Percentiles rank a stretch among this genome's conserved stretches.
phyloP scores from a whole-genome alignment of 73 alveolate genomes.

The Tetrahymena malaccensis region DNA sequence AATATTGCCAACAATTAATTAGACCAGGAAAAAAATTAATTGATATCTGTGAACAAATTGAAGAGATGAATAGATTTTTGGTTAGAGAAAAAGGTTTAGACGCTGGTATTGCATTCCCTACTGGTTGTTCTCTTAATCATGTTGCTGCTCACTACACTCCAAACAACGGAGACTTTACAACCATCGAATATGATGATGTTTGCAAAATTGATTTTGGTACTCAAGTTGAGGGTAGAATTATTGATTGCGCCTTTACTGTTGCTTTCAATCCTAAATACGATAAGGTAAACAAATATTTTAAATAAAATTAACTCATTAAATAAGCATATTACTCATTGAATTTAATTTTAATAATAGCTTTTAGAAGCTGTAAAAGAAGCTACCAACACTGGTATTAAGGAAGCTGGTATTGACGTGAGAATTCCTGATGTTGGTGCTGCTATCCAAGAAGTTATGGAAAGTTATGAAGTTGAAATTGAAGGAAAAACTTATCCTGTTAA shows the following conservation, averaged over 20 bases:
- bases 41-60: conserved; percentile 88
- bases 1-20: conserved; percentile 79
- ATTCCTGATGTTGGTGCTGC: conserved; percentile 95
- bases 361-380: conserved; percentile 95
- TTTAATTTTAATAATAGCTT: conserved; percentile 11
- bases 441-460: conserved; percentile 94
- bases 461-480: conserved; percentile 89
- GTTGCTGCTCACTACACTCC: conserved; percentile 99
- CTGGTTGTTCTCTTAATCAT: conserved; percentile 89
- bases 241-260: conserved; percentile 97
- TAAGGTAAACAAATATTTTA: conserved; percentile 9
- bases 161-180: conserved; percentile 87
- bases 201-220: conserved; percentile 97
- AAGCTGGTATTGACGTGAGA: conserved; percentile 97
- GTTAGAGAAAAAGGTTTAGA: conserved; percentile 83
- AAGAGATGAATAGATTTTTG: conserved; percentile 72
- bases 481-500: conserved; percentile 84
- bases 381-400: conserved; percentile 88
- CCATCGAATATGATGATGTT: conserved; percentile 79
- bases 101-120: conserved; percentile 96
- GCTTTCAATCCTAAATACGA: conserved; percentile 93
- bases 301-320: too few relatives aligned
- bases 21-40: conserved; percentile 90
- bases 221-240: conserved; percentile 89
- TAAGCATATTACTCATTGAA: background rate